Evolutionary conservation across 1,139 yeast species (phyloP).

Genomic region (Magnusiomyces ingens): DNA sequence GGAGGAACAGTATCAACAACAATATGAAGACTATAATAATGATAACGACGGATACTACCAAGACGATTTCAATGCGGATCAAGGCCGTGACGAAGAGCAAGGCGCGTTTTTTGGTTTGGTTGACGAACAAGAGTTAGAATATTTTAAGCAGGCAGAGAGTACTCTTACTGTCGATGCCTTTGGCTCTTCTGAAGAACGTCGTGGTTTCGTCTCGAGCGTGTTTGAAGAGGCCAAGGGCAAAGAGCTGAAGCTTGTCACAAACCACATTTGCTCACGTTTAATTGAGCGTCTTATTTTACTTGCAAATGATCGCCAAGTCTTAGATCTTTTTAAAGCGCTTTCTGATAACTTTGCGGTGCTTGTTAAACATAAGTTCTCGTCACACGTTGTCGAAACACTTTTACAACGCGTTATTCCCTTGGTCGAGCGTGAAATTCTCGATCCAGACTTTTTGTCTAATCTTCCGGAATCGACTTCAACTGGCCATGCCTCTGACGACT

Average conservation of each 20-base stretch:
- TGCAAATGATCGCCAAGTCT: slow-evolving; percentile 57
- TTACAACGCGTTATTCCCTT: slow-evolving; percentile 69
- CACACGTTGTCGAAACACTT: slow-evolving; percentile 88
- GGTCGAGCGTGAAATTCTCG: slow-evolving; percentile 61
- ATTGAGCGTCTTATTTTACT: slow-evolving; percentile 76
- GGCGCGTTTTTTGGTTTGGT: slow-evolving; percentile 73
- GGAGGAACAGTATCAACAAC: slow-evolving; percentile 13
- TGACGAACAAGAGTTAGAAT: slow-evolving; percentile 76
- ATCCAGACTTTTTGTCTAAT: slow-evolving; percentile 16
- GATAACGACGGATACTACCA: slow-evolving; percentile 11
- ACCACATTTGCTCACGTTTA: slow-evolving; percentile 89
- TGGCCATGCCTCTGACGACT: background rate
- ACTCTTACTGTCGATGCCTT: slow-evolving; percentile 78
- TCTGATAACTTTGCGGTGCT: slow-evolving; percentile 67
- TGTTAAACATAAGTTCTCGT: slow-evolving; percentile 82
- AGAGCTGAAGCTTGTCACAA: slow-evolving; percentile 86
- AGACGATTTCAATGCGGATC: slow-evolving; percentile 8
- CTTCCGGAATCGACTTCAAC: background rate
- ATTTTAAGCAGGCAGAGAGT: slow-evolving; percentile 87
- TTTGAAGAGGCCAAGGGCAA: slow-evolving; percentile 84
- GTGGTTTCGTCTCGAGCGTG: slow-evolving; percentile 66
- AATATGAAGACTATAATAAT: slow-evolving; percentile 7
- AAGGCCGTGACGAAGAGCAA: slow-evolving; percentile 15
- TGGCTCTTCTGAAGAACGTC: slow-evolving; percentile 63
- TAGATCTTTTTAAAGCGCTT: slow-evolving; percentile 56